Evolutionary conservation across 352 stramenopile genomes (phyloP), one percentile per base, ranked within the genome.

Genomic region (Globisporangium alternatum): DNA sequence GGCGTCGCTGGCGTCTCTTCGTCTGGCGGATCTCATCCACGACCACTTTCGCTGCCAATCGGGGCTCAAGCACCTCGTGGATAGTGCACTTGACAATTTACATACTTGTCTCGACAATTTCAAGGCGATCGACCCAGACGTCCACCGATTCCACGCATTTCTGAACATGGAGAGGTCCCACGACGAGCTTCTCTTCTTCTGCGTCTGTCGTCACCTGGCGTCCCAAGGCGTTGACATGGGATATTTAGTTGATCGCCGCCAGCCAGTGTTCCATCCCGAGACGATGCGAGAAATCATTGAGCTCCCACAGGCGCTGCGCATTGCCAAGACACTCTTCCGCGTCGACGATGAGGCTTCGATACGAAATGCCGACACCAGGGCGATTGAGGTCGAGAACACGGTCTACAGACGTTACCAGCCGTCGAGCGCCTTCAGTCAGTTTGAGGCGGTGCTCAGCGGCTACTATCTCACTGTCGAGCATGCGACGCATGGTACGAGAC

Each of bases 1-100:
- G 62, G 21, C 30, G 3, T 73, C 64, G 4, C 35, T 60, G 64
- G 21, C 30, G 3, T 73, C 64, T 31, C 68, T 86, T 28, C 76
- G 71, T 28, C 59, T 91, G 4, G 35, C 66, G 0, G 59, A 67
- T 5, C 71, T 89, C 30, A 69, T 77, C 17, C 74, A 65, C 17
- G 72, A 90, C 56, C 84, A 93, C 70, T 93, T 88, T 33, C 77
- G 78, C 9, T 89, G 77, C 64, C 75, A 87, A 22, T 62, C 85
- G 5, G 84, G 84, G 0, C 69, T 93, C 6, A 71, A 64, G 25
- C 69, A 74, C 9, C 63, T 93, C n/a, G 75, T 89, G 3, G 76
- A 88, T n/a, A 65, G 66, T 5, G 72, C 81, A 3, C 60, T 84
- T 35, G 48, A 54, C 1, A 77, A 70, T 31, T 41, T 90, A 15